Base-by-base conservation (phyloP, 2,329 filamentous ascomycete genomes). In the Microcera coccophila region DNA sequence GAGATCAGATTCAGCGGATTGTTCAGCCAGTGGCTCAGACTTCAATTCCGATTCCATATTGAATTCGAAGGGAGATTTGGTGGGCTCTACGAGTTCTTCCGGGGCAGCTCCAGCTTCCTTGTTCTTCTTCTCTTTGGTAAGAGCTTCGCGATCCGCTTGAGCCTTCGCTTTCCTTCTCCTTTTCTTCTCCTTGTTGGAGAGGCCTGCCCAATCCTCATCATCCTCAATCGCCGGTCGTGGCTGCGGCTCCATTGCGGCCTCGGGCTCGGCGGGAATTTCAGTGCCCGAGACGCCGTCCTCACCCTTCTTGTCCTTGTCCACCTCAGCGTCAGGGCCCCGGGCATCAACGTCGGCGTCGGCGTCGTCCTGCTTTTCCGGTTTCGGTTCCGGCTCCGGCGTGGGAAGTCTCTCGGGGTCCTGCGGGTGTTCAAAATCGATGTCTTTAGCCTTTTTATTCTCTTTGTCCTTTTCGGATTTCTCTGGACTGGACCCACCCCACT, bases 401-500 rank as follows among this genome's bases (percentile, higher is more conserved):
- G 42, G 44, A 18, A 44, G 49, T 40, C 44, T 52, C 44, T 63
- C 47, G 45, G 55, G 47, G 51, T 61, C 55, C 54, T 63, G 57
- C 49, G 52, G 47, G 44, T 48, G 47, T 50, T 57, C 47, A 58
- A 50, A 52, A 51, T 57, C 59, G 46, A 48, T 47, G 48, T 60
- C 50, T 54, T 64, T 62, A 60, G 59, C 50, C 49, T 58, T 59
- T 41, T 64, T 64, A 45, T 65, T 60, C 43, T 59, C 60, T 45
- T 65, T 62, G 44, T 62, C 57, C 45, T 61, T 62, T 45, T 62
- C 56, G 39, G 59, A 55, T 43, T 47, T 48, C 44, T 57, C 59
- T 32, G 50, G 51, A 53, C 50, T 57, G 38, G 56, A 57, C 50
- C 56, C 55, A 60, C 53, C 57, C 53, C 49, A 53, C 42, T 60